A percentile compares a stretch with the other conserved stretches of the same genome.
Evolutionary conservation across 2,329 filamentous ascomycete species (phyloP).

Genomic region (Pseudogymnoascus sp.): DNA sequence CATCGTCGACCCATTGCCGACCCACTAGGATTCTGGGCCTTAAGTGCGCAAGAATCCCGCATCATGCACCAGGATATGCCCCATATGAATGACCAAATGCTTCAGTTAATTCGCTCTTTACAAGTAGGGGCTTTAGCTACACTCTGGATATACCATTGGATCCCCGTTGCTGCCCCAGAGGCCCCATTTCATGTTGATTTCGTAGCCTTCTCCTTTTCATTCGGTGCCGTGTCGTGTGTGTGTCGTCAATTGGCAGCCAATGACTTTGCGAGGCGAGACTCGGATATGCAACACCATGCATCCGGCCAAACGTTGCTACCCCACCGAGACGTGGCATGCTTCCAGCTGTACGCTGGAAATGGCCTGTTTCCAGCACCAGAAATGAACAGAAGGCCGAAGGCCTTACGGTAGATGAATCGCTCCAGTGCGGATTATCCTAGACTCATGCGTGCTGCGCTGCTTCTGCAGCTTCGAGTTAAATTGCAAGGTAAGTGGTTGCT

Average conservation of each 20-base stretch:
- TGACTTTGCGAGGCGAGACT: not conserved
- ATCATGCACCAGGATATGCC: not conserved
- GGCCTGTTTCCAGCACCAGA: not conserved
- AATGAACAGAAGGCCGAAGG: not conserved
- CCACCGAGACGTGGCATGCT: conserved; percentile 2
- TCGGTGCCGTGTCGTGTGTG: not conserved
- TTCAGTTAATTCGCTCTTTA: not conserved
- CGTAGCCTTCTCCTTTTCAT: conserved; percentile 3
- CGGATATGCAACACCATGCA: not conserved
- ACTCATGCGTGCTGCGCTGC: not conserved
- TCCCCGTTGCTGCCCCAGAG: not conserved
- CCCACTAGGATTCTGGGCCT: conserved; percentile 1
- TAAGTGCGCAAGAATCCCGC: not conserved
- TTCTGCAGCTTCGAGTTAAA: conserved; percentile 1
- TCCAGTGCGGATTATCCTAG: not conserved
- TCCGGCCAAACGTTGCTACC: conserved; percentile 5
- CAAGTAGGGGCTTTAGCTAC: not conserved
- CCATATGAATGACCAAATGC: conserved; percentile 1
- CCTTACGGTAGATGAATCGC: not conserved
- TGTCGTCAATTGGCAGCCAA: not conserved
- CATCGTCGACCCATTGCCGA: not conserved
- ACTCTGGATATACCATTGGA: not conserved
- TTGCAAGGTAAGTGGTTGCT: not conserved
- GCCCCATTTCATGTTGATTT: conserved; percentile 6
- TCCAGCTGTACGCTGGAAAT: not conserved